These are phyloP conservation scores for Neopestalotiopsis clavispora DNA, from an alignment of 2,329 filamentous ascomycete genomes.

Conservation along the genomic window DNA sequence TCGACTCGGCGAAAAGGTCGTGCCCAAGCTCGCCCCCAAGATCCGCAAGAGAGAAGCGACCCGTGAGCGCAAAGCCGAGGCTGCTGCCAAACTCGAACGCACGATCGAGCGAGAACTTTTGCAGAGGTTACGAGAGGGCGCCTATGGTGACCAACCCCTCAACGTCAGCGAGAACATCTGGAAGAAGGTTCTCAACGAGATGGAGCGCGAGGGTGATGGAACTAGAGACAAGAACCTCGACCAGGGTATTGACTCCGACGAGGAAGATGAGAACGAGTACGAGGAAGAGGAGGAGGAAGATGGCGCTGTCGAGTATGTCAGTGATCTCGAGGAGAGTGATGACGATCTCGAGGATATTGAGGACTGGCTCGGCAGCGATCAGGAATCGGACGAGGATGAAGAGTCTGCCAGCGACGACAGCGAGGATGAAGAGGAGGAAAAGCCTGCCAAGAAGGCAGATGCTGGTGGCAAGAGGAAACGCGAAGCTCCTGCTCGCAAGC, in stretches of 20 bases:
- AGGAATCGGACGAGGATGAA: constrained; percentile 58
- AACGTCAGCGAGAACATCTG: constrained; percentile 96
- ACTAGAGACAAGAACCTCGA: constrained; percentile 86
- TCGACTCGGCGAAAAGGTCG: constrained; percentile 83
- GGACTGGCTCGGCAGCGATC: constrained; percentile 86
- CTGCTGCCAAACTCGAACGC: constrained; percentile 90
- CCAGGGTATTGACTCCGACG: constrained; percentile 81
- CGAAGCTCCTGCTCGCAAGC: constrained; percentile 44
- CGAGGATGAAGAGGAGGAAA: constrained; percentile 62
- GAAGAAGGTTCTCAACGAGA: constrained; percentile 92
- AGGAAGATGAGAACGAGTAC: constrained; percentile 65
- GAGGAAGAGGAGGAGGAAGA: constrained; percentile 58
- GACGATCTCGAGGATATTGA: constrained; percentile 82
- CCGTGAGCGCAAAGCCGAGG: constrained; percentile 77
- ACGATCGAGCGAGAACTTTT: constrained; percentile 96
- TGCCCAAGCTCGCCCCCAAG: constrained; percentile 91
- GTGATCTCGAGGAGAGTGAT: constrained; percentile 84
- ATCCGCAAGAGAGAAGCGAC: constrained; percentile 77
- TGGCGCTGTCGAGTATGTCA: constrained; percentile 88
- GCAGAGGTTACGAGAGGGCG: constrained; percentile 86
- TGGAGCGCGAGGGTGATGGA: constrained; percentile 87
- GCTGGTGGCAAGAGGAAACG: constrained; percentile 55
- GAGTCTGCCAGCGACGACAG: constrained; percentile 56
- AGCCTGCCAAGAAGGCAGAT: constrained; percentile 58
- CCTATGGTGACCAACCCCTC: constrained; percentile 91